A percentile compares a stretch with the other conserved stretches of the same genome.
These are phyloP conservation scores for Gynandropsis gynandra DNA, from an alignment of 345 rosid species.

Conservation along the genomic window DNA sequence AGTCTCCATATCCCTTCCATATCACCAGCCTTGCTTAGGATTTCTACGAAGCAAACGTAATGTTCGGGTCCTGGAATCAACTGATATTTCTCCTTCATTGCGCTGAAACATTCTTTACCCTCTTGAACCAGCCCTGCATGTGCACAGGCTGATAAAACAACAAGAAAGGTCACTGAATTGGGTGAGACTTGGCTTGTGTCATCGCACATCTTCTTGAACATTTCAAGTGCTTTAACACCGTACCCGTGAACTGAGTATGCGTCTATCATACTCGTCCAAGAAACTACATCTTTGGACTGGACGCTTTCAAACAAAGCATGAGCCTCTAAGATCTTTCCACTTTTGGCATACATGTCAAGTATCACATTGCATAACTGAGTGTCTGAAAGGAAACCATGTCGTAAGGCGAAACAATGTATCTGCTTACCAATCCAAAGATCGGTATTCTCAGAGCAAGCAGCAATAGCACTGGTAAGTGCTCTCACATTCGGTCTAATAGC, in stretches of 20 bases:
- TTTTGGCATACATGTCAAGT: conserved; percentile 72
- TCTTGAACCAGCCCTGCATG: conserved; percentile 66
- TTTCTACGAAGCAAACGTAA: conserved; percentile 56
- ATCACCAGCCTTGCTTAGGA: conserved; percentile 55
- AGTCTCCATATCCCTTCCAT: conserved; percentile 53
- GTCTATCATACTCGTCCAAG: conserved; percentile 80
- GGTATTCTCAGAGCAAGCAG: conserved; percentile 65
- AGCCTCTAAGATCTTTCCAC: conserved; percentile 44
- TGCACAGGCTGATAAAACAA: conserved; percentile 72
- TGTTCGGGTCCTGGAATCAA: conserved; percentile 48
- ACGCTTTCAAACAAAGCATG: conserved; percentile 39
- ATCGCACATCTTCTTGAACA: conserved; percentile 48
- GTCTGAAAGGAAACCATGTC: conserved; percentile 41
- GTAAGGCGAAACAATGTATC: conserved; percentile 54
- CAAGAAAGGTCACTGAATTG: conserved; percentile 69
- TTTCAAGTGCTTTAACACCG: conserved; percentile 51
- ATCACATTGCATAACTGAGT: conserved; percentile 66
- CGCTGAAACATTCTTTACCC: conserved; percentile 40
- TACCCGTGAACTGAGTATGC: conserved; percentile 62
- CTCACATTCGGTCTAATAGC: conserved; percentile 44
- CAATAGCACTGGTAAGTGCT: conserved; percentile 57
- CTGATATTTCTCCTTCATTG: conserved; percentile 39
- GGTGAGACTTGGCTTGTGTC: conserved; percentile 34
- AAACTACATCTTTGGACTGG: conserved; percentile 41
- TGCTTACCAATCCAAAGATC: conserved; percentile 61